Evolutionary conservation across 139 green algal genomes (phyloP), one percentile per base, ranked within the genome.

Genomic region (Limnomonas spitsbergensis): DNA sequence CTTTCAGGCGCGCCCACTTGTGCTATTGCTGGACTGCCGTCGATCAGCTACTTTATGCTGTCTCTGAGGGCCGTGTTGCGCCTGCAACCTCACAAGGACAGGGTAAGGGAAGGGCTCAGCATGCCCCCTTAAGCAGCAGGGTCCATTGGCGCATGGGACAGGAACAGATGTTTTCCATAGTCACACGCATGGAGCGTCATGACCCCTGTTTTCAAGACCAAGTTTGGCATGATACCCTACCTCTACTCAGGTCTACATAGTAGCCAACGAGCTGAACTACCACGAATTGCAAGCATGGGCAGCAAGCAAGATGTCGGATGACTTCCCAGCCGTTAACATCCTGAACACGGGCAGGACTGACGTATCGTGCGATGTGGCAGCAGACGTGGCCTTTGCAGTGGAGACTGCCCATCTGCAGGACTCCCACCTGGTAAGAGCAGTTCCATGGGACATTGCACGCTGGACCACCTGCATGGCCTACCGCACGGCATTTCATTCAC

Each of bases 321-420:
- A 32, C 68, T 74, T 74, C 68, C 68, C 68, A 7, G 34, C 36
- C 4, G 29, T 4, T 32, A 74, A 74, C 36, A 74, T 74, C 68
- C 36, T 74, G 24, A 74, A 74, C 4, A 74, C 35, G 20, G 24
- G 29, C 7, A 53, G 6, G 20, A 74, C 3, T 9, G 61, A 20
- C 27, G 29, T 7, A 37, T 20, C 61, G 9, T 37, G 27, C 4
- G 36, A 74, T 32, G 35, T 74, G 7, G 35, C 26, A 20, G 35
- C 68, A 74, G 68, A 74, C 36, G 6, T 74, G 6, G 36, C 35
- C 24, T 74, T 29, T 26, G 68, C 68, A 29, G 36, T 74, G 6
- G 4, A 74, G 7, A 74, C 34, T 74, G 68, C 68, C 3, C 4
- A 42, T 3, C 68, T 74, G 68, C 9, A 74, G 7, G 68, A 42